Base-by-base conservation (phyloP, 2,329 filamentous ascomycete genomes). In the Coleophoma crateriformis region DNA sequence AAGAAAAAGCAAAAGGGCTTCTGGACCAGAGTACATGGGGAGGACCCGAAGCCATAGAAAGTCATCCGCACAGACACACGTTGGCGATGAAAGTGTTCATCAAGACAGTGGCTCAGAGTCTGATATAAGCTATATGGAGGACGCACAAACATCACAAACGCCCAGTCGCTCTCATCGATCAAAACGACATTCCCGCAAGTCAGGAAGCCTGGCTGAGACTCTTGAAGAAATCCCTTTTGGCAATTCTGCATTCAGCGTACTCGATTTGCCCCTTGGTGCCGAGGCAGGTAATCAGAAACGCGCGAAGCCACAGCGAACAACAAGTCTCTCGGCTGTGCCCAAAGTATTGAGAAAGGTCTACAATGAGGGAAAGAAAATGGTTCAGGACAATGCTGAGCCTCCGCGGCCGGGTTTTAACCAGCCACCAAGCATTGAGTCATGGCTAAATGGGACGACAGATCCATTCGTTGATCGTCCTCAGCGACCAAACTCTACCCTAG, bases 321-420 rank as follows among this genome's bases (percentile, higher is more conserved):
- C 74, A 2, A 84, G 79, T 59, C 77, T 84, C 64, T 81, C 79
- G 56, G 73, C 71, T 44, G 73, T 84, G 54, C 79, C 80, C n/a
- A 78, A 79, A 38, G 80, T 83, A 7, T 67, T 85, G 53, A 84
- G 82, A 58, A 84, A 81, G 61, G 81, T 84, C 7, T 74, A 85
- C 51, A 78, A 73, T 41, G 81, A 81, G 51, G 79, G 81, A 45
- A 84, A 79, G 65, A 84, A 84, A 64, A 83, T 85, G 12, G 76
- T 85, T 35, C 76, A 81, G 13, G 81, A 85, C 49, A 75, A 74
- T 49, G 75, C 74, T 40, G 81, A 85, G 46, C 73, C 78, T 3
- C 75, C 75, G 1, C 74, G 74, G 44, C 72, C 74, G 7, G 67
- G 71, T 2, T 66, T 67, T 3, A 84, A 84, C 52, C 76, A 80